Percentiles rank a stretch among this genome's conserved stretches.
Conservation (phyloP, 2,329 filamentous ascomycete genomes). For the Monosporascus sp. region DNA sequence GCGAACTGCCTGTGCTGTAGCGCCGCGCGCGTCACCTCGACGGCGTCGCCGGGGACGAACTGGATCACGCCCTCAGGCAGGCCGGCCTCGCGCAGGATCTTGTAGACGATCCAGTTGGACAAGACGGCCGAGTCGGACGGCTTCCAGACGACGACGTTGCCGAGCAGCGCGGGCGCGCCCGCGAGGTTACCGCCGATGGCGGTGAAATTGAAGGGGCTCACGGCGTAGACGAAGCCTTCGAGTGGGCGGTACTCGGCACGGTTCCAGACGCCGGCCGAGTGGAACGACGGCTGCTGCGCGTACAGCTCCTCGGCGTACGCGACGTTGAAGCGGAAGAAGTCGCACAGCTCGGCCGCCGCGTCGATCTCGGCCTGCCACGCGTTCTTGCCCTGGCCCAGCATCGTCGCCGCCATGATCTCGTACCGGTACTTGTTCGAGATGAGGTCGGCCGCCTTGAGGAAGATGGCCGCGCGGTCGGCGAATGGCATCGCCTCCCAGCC, state of each 20-base stretch:
- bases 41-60: constrained; percentile 85
- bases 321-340: constrained; percentile 93
- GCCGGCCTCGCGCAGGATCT: constrained; percentile 86
- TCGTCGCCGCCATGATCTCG: constrained; percentile 92
- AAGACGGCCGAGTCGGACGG: constrained; percentile 84
- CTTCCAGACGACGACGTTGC: constrained; percentile 96
- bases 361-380: constrained; percentile 99
- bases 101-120: constrained; percentile 87
- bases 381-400: constrained; percentile 96
- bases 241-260: constrained; percentile 83
- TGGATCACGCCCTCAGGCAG: constrained; percentile 87
- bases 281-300: constrained; percentile 76
- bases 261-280: constrained; percentile 85
- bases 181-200: constrained; percentile 87
- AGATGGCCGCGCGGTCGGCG: constrained; percentile 84
- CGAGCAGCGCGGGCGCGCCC: constrained; percentile 77
- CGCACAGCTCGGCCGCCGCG: constrained; percentile 82
- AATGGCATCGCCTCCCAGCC: constrained; percentile 86
- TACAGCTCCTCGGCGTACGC: constrained; percentile 91
- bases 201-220: constrained; percentile 96
- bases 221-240: constrained; percentile 92
- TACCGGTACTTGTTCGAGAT: constrained; percentile 91
- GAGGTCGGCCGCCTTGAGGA: constrained; percentile 92
- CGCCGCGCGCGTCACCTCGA: constrained; percentile 72
- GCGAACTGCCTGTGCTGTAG: constrained; percentile 77